Evolutionary conservation across 441 rosid genomes (phyloP).

Genomic region (Aquilaria agallochum): DNA sequence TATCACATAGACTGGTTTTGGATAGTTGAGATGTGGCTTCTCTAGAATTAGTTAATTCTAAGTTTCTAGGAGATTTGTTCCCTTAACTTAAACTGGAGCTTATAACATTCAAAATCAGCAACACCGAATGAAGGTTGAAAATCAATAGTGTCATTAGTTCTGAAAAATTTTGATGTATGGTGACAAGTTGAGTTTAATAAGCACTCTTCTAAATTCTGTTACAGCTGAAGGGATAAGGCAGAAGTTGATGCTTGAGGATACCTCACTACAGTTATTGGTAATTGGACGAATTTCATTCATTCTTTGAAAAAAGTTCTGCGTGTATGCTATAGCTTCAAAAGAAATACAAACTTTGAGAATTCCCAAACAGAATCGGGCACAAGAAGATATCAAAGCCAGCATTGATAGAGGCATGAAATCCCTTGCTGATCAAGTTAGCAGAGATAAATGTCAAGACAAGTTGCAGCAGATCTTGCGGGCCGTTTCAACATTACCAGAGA

Average conservation of each 20-base stretch:
- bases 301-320: constrained; percentile 13
- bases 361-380: constrained; percentile 56
- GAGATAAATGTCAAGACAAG: constrained; percentile 43
- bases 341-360: constrained; percentile 14
- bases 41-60: no score
- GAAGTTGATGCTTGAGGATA: constrained; percentile 63
- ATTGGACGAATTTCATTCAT: constrained; percentile 17
- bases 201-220: constrained; percentile 19
- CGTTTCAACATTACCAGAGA: constrained; percentile 53
- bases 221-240: constrained; percentile 76
- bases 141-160: no score
- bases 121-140: no score
- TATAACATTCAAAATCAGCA: no score
- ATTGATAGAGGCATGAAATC: constrained; percentile 56
- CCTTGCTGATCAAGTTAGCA: constrained; percentile 50
- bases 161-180: neutral
- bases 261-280: constrained; percentile 71
- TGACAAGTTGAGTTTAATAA: neutral
- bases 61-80: no score
- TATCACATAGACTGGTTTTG: neutral
- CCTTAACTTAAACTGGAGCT: no score
- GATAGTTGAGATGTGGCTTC: neutral
- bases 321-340: constrained; percentile 9
- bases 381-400: constrained; percentile 53
- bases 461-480: constrained; percentile 38